Conservation (phyloP, 257 asterid species). For the Forsythia suspensa region DNA sequence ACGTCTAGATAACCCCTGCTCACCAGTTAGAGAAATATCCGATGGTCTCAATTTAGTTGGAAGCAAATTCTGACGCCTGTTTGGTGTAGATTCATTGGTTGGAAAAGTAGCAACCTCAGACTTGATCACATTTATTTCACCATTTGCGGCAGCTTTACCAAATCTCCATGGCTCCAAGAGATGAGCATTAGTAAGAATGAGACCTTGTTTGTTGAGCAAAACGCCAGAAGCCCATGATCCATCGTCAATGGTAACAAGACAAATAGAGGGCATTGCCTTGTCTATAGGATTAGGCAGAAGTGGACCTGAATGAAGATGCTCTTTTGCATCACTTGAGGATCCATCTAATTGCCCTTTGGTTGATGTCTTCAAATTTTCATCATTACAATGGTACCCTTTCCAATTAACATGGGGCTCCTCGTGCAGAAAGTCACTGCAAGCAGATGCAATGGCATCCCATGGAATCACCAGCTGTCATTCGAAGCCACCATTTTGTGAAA, state of each 20-base stretch:
- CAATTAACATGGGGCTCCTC: conserved; percentile 48
- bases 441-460: conserved; percentile 90
- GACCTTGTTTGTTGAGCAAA: conserved; percentile 81
- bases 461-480: conserved; percentile 91
- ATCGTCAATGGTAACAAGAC: conserved; percentile 81
- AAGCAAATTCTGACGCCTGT: conserved; percentile 26
- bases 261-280: conserved; percentile 78
- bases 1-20: conserved; percentile 33
- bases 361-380: conserved; percentile 37
- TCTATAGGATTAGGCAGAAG: conserved; percentile 56
- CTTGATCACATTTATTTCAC: conserved; percentile 39
- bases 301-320: conserved; percentile 34
- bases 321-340: conserved; percentile 29
- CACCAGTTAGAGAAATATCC: conserved; percentile 31
- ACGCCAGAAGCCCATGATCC: conserved; percentile 99
- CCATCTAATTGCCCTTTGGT: conserved; percentile 28
- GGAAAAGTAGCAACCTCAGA: conserved; percentile 35
- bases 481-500: conserved; percentile 25
- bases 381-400: conserved; percentile 34
- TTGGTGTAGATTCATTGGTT: conserved; percentile 26
- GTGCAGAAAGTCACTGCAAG: conserved; percentile 62
- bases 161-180: conserved; percentile 99
- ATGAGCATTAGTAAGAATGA: conserved; percentile 96
- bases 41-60: conserved; percentile 29
- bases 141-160: conserved; percentile 60